Conservation (phyloP, 163 green algal species). For the Prototheca cutis region DNA sequence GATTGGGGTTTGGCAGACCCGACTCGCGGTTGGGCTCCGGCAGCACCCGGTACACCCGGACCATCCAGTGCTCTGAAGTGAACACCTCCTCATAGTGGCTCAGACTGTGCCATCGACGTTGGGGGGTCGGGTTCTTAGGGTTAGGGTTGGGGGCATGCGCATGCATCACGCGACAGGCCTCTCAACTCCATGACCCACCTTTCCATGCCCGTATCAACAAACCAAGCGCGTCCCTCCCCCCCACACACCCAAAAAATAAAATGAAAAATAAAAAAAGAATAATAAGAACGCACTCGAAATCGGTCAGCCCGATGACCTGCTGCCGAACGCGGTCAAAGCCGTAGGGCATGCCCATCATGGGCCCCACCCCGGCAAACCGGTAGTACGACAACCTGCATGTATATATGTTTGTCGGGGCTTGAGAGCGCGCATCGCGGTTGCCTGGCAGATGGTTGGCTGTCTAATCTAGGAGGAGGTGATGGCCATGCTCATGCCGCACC, state of each 20-base stretch:
- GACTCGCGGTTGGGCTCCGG: slow-evolving; percentile 33
- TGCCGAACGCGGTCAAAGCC: slow-evolving; percentile 54
- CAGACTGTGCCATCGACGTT: slow-evolving; percentile 27
- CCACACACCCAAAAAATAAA: neutral
- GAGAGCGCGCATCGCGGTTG: too few species aligned
- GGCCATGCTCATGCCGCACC: too few species aligned
- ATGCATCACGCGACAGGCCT: too few species aligned
- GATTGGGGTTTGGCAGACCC: slow-evolving; percentile 19
- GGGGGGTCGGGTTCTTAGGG: neutral
- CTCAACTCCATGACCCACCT: too few species aligned
- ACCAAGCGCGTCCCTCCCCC: too few species aligned
- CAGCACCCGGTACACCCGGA: slow-evolving; percentile 73
- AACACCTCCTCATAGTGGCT: slow-evolving; percentile 96
- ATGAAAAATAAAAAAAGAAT: neutral
- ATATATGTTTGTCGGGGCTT: too few species aligned
- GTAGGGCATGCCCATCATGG: slow-evolving; percentile 37
- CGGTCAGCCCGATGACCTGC: slow-evolving; percentile 30
- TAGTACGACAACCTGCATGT: slow-evolving; percentile 75
- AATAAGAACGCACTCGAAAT: slow-evolving; percentile 23
- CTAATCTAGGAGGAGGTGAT: too few species aligned
- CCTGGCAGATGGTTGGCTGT: too few species aligned
- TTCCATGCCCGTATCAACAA: too few species aligned
- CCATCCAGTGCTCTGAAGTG: slow-evolving; percentile 88
- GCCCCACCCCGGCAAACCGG: slow-evolving; percentile 58
- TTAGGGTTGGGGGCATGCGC: too few species aligned